These are phyloP conservation scores for Stentor coeruleus DNA, from an alignment of 73 alveolate genomes.

Conservation along the genomic window DNA sequence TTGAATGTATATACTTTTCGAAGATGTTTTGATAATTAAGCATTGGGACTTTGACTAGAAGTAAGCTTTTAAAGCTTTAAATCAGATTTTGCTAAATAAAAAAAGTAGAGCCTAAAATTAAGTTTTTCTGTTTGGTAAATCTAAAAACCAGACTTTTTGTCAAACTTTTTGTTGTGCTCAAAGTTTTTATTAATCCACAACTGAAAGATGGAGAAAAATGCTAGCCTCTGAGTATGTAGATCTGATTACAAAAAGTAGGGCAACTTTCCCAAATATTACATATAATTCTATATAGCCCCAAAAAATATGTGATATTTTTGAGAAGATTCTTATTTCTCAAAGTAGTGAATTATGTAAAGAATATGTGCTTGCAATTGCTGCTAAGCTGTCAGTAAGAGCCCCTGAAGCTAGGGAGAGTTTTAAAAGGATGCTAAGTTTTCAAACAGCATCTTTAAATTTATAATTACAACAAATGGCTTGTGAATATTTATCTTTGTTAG, in stretches of 20 bases:
- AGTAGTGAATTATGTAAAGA: constrained; percentile 16
- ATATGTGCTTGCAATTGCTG: constrained; percentile 49
- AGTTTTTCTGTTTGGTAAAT: too few species aligned
- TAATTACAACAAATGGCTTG: constrained; percentile 71
- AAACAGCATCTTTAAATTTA: constrained; percentile 34
- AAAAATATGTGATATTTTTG: constrained; percentile 41
- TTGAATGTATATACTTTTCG: too few species aligned
- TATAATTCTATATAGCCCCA: constrained; percentile 38
- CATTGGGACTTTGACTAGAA: too few species aligned
- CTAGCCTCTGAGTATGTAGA: constrained; percentile 78
- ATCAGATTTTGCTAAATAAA: too few species aligned
- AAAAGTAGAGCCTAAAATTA: too few species aligned
- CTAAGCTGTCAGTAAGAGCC: constrained; percentile 52
- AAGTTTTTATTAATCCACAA: too few species aligned
- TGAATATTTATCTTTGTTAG: constrained; percentile 55
- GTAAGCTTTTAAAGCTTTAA: too few species aligned
- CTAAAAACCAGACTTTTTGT: too few species aligned
- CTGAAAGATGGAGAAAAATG: too few species aligned
- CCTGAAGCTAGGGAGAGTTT: constrained; percentile 28
- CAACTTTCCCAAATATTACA: constrained; percentile 40
- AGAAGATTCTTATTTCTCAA: constrained; percentile 28
- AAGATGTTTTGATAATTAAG: too few species aligned
- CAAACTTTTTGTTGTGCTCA: too few species aligned
- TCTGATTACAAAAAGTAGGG: constrained; percentile 42
- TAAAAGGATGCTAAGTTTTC: constrained; percentile 26